Evolutionary conservation across 1,139 yeast genomes (phyloP), one percentile per base, ranked within the genome.

Genomic region (Candida sp.): DNA sequence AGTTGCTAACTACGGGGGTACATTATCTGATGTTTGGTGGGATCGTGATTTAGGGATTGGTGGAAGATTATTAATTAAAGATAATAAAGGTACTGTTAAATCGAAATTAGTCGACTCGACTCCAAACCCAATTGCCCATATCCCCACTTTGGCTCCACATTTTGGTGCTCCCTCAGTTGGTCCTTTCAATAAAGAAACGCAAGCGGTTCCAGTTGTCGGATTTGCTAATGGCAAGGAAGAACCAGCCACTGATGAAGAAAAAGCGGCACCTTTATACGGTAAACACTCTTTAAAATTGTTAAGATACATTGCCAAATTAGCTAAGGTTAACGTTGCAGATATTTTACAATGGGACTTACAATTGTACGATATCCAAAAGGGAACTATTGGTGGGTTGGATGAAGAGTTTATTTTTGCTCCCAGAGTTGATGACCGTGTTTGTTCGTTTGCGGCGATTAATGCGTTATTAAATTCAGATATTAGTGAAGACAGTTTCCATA

Each of bases 31-130:
- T 21, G 51, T 64, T 3, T 70, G 77, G 75, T 61, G 70, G 56
- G 76, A 72, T 50, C 57, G 79, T 49, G 79, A 73, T 51, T 67
- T 73, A 46, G 78, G 75, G 5, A 52, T 73, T 42, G 78, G 77
- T n/a, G 79, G 79, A 9, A 57, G 71, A 39, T 58, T 73, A 30
- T 55, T 69, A 43, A 61, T 69, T 5, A 60, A 56, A 44, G 57
- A 45, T 38, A 47, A 12, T 47, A 53, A 43, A 41, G 71, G 64
- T 1, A 55, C 55, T 36, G 49, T 66, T 6, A 41, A 37, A 5
- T 57, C 64, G 6, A 56, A 58, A 40, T 53, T 70, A 39, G 63
- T 73, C 8, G 64, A 64, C 39, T 70, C 76, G 1, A 52, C 70
- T 3, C 66, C 68, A 1, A 59, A 62, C 43, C 74, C 77, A 9